phyloP scores from a whole-genome alignment of 192 early-diverging fungal species.

The Geranomyces michiganensis region DNA sequence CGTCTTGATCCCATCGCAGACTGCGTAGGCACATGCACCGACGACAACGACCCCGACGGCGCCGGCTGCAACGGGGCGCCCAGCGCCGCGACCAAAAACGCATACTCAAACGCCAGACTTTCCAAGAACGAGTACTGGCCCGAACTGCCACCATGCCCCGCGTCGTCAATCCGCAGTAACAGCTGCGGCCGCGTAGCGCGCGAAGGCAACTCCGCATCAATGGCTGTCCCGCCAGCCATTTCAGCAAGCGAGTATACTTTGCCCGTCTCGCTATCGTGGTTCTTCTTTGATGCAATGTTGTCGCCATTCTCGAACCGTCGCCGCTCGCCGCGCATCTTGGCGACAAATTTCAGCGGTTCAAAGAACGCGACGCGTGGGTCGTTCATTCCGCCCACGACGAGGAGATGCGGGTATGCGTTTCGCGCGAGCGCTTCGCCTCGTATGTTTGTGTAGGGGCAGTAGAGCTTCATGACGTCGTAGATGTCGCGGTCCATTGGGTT shows the following conservation, averaged over 20 bases:
- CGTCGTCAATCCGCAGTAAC: constrained; percentile 36
- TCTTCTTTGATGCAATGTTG: not conserved
- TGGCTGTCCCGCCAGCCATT: constrained; percentile 26
- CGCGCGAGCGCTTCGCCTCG: constrained; percentile 32
- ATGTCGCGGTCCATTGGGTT: constrained; percentile 45
- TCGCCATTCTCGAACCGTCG: constrained; percentile 8
- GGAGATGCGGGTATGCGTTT: constrained; percentile 43
- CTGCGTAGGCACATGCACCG: not conserved
- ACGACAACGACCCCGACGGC: not conserved
- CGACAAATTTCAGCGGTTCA: constrained; percentile 86
- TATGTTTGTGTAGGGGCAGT: constrained; percentile 53
- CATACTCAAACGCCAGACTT: constrained; percentile 40
- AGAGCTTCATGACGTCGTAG: constrained; percentile 47
- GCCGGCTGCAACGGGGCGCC: constrained; percentile 8
- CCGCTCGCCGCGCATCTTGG: constrained; percentile 64
- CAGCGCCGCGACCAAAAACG: constrained; percentile 38
- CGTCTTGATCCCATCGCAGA: not conserved
- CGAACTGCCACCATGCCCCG: constrained; percentile 45
- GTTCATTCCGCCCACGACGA: constrained; percentile 70
- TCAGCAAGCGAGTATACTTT: constrained; percentile 13
- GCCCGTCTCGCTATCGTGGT: not conserved
- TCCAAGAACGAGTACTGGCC: constrained; percentile 48
- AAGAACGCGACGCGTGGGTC: constrained; percentile 84
- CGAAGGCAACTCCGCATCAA: constrained; percentile 16
- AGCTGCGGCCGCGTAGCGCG: not conserved